Evolutionary conservation across 2,329 filamentous ascomycete genomes (phyloP).

Genomic region (Tricladium varicosporioides): DNA sequence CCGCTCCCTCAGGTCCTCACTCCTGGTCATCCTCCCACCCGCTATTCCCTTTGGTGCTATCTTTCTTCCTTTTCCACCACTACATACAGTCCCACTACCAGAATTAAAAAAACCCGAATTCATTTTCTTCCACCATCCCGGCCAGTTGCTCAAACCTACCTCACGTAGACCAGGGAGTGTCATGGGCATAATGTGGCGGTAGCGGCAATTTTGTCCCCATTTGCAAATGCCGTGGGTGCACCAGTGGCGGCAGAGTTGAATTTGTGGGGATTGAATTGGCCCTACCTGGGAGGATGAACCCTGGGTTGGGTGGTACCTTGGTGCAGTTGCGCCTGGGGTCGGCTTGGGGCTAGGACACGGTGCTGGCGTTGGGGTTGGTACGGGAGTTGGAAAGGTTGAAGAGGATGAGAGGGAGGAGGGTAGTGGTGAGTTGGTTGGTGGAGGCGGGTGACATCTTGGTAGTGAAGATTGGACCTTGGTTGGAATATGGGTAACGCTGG

Average conservation of each 20-base stretch:
- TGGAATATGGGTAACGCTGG: not conserved
- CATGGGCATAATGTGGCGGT: slow-evolving; percentile 47
- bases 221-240: slow-evolving; percentile 47
- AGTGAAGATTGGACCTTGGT: not conserved
- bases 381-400: not conserved
- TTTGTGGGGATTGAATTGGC: too few relatives aligned
- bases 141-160: slow-evolving; percentile 42
- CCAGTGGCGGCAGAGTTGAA: slow-evolving; percentile 44
- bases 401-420: not conserved
- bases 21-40: not conserved
- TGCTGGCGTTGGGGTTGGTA: not conserved
- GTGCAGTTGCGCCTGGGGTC: not conserved
- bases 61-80: too few relatives aligned
- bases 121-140: slow-evolving; percentile 40
- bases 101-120: slow-evolving; percentile 26
- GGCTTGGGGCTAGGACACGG: not conserved
- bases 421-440: slow-evolving; percentile 1
- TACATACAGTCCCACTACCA: too few relatives aligned
- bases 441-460: slow-evolving; percentile 1
- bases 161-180: slow-evolving; percentile 39
- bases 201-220: slow-evolving; percentile 44
- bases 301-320: too few relatives aligned
- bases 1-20: slow-evolving; percentile 15
- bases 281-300: too few relatives aligned
- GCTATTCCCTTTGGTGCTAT: too few relatives aligned